Evolutionary conservation across 1,139 yeast genomes (phyloP).

Genomic region (Taphrina sp.): DNA sequence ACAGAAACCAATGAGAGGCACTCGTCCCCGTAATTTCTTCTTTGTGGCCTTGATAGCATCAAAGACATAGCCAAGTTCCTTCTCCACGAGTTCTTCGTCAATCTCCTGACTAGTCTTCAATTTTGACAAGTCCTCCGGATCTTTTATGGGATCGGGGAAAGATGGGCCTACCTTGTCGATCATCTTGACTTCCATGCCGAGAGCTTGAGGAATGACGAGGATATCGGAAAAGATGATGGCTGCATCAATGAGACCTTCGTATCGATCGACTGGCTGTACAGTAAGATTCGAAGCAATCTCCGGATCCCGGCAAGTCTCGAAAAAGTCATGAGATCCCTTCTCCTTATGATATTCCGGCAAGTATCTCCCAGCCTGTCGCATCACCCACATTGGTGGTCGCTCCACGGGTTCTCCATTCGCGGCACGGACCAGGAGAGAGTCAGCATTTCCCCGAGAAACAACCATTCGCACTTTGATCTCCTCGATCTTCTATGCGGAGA

Average conservation of each 20-base stretch:
- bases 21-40: conserved; percentile 78
- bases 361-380: conserved; percentile 56
- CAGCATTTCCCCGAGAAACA: no score
- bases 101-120: conserved; percentile 49
- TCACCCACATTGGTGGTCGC: conserved; percentile 97
- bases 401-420: conserved; percentile 81
- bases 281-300: conserved; percentile 92
- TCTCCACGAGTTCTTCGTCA: conserved; percentile 53
- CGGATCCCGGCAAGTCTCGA: conserved; percentile 89
- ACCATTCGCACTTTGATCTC: no score
- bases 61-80: conserved; percentile 90
- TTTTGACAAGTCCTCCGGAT: conserved; percentile 64
- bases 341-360: conserved; percentile 77
- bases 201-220: conserved; percentile 94
- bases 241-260: conserved; percentile 86
- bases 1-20: conserved; percentile 89
- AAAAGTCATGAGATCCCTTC: conserved; percentile 83
- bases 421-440: conserved; percentile 61
- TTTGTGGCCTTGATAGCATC: conserved; percentile 87
- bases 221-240: conserved; percentile 96
- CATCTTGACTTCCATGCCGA: conserved; percentile 96
- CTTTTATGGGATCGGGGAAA: conserved; percentile 81
- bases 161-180: conserved; percentile 93
- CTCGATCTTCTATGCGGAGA: no score
- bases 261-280: conserved; percentile 90